Base-by-base conservation (phyloP, 345 rosid genomes). In the Boechera stricta region DNA sequence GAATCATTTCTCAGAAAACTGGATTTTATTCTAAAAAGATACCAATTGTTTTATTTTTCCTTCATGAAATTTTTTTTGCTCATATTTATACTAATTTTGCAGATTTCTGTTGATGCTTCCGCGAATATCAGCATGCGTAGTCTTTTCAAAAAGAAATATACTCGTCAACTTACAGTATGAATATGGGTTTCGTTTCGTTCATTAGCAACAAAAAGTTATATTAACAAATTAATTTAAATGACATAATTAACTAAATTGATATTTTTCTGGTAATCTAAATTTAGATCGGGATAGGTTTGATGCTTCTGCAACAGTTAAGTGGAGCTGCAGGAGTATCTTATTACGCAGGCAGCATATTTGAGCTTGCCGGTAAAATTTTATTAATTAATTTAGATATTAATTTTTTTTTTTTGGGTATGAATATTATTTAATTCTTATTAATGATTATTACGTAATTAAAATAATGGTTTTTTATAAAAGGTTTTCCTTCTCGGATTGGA, bases 291-390 rank as follows among this genome's bases (percentile, higher is more conserved):
- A 72, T 85, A 39, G 97, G 94, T 36, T 72, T 89, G 55, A 83
- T 91, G 92, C 64, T 87, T 21, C 76, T 89, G 15, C 92, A 89
- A 56, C 90, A 88, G 70, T 76, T 89, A 6, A 84, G 83, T 66
- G 97, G 97, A 35, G 64, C 21, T 53, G 76, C 67, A 51, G 90
- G 83, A 2, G 2, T 88, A 56, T 18, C 51, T 47, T 85, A 71
- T 73, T 91, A 88, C 77, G 78, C 86, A 5, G 68, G 79, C 38
- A 64, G 73, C 58, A 80, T 91, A 42, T 87, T 86, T 69, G 84
- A 83, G 35, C 47, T 77, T 41, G 90, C 91, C 4, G 88, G 97
- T 89, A 82, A 38, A 21, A 5, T 15, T 33, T 61, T 41, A 26
- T 15, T 2, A 49, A 39, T 10, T 2, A 1, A 6, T 38, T 1